Conservation (phyloP, 2,329 filamentous ascomycete species). For the Talaromyces sp. region DNA sequence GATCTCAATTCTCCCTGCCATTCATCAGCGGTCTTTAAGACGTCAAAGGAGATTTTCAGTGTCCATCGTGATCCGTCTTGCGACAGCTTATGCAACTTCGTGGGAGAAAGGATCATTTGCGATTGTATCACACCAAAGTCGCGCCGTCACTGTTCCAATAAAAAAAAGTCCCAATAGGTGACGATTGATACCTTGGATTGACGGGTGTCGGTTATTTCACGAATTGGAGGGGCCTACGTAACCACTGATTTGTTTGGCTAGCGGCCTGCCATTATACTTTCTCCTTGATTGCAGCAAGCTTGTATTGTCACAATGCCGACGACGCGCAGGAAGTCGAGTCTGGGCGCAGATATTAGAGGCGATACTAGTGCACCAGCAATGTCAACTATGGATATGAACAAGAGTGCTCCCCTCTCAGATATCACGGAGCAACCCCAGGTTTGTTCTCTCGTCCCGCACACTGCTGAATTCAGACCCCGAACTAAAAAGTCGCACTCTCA, state of each 20-base stretch:
- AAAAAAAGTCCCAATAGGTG: background rate
- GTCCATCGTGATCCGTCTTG: background rate
- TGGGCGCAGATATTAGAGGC: constrained; percentile 45
- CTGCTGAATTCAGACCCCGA: background rate
- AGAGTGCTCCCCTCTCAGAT: constrained; percentile 25
- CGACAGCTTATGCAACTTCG: background rate
- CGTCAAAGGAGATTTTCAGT: too few species aligned
- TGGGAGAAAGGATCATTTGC: background rate
- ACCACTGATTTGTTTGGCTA: background rate
- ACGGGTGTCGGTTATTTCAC: background rate
- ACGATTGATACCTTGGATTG: background rate
- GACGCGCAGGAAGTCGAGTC: constrained; percentile 39
- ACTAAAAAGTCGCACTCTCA: background rate
- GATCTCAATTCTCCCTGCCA: background rate
- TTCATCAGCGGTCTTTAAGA: background rate
- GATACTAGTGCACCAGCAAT: constrained; percentile 44
- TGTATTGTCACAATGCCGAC: constrained; percentile 30
- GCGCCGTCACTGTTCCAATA: background rate
- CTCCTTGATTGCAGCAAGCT: background rate
- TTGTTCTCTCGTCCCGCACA: constrained; percentile 11
- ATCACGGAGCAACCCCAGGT: constrained; percentile 30
- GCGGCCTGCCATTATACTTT: background rate
- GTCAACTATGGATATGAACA: constrained; percentile 41
- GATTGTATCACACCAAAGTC: background rate
- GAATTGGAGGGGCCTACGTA: background rate